Conservation (phyloP, 441 rosid genomes). For the Adansonia gregorii region DNA sequence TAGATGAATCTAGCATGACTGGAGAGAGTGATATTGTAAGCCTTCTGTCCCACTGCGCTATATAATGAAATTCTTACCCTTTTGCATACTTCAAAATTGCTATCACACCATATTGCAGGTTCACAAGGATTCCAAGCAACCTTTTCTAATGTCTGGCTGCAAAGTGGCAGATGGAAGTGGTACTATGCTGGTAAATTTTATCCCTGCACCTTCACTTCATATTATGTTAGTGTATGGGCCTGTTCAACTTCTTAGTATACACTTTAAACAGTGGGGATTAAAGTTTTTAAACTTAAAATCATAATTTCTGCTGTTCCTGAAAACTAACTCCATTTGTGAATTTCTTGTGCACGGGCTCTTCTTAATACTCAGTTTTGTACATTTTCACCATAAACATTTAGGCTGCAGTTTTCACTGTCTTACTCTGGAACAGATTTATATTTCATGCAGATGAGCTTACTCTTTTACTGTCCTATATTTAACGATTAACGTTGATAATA, state of each 20-base stretch:
- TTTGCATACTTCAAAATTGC: too few relatives aligned
- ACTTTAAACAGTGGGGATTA: neutral
- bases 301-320: neutral
- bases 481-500: neutral
- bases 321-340: neutral
- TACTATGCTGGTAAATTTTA: constrained; percentile 76
- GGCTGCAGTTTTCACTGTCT: neutral
- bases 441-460: neutral
- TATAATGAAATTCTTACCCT: too few relatives aligned
- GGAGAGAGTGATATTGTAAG: constrained; percentile 93
- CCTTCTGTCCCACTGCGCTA: too few relatives aligned
- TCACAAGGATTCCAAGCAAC: constrained; percentile 84
- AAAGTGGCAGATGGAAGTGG: constrained; percentile 99
- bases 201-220: neutral
- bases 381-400: neutral
- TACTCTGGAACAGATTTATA: neutral
- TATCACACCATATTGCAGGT: constrained; percentile 45
- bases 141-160: constrained; percentile 97
- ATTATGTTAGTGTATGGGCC: too few relatives aligned
- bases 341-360: neutral
- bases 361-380: neutral
- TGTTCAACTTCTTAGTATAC: neutral
- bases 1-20: constrained; percentile 99
- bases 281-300: neutral
- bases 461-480: neutral